A percentile compares a stretch with the other conserved stretches of the same genome.
Evolutionary conservation across 2,329 filamentous ascomycete species (phyloP).

Genomic region (Colletotrichum phormii): DNA sequence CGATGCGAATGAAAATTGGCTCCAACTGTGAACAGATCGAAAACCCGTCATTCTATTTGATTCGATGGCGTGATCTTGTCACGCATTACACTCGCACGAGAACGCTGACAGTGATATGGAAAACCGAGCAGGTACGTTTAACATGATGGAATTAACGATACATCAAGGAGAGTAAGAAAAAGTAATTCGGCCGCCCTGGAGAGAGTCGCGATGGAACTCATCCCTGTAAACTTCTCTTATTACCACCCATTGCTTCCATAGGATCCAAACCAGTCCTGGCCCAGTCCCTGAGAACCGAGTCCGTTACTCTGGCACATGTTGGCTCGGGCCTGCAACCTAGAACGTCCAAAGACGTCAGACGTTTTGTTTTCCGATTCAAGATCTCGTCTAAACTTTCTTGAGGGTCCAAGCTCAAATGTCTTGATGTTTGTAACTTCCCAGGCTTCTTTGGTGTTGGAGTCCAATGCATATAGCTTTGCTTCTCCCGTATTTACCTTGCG

Average conservation of each 20-base stretch:
- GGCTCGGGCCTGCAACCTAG: not conserved
- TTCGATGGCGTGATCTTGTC: no score
- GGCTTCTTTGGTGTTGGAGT: conserved; percentile 13
- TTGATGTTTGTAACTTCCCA: conserved; percentile 2
- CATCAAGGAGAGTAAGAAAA: no score
- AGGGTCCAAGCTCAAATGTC: conserved; percentile 2
- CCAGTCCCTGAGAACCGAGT: conserved; percentile 2
- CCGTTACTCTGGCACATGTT: conserved; percentile 14
- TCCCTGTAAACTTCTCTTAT: no score
- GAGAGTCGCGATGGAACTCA: not conserved
- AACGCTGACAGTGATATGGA: no score
- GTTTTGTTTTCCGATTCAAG: conserved; percentile 1
- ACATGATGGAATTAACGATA: no score
- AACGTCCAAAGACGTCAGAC: not conserved
- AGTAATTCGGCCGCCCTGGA: not conserved
- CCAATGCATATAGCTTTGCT: not conserved
- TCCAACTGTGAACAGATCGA: no score
- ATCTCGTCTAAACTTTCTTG: conserved; percentile 2
- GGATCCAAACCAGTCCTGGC: conserved; percentile 1
- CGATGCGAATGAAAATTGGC: no score
- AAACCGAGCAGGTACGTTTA: no score
- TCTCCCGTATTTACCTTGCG: not conserved
- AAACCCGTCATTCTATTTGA: no score
- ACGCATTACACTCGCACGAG: no score
- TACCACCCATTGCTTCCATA: conserved; percentile 16